These are phyloP conservation scores for Ramularia collo-cygni DNA, from an alignment of 2,329 filamentous ascomycete species.

Conservation along the genomic window DNA sequence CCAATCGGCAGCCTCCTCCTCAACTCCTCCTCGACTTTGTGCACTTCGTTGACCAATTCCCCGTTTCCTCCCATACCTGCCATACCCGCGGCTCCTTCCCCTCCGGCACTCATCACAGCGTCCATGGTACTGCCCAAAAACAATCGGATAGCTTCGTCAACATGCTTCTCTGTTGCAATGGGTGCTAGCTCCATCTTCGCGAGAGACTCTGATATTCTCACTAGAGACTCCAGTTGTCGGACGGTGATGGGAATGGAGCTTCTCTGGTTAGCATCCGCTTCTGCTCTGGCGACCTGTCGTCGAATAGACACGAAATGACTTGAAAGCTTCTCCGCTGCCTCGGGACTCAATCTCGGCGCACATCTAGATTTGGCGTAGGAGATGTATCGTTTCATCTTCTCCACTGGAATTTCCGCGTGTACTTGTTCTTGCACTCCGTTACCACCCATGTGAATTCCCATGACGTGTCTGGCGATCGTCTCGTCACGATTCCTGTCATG, in stretches of 20 bases:
- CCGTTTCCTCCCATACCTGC: constrained; percentile 69
- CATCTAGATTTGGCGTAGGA: constrained; percentile 97
- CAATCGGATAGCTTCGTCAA: constrained; percentile 93
- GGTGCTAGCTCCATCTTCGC: constrained; percentile 84
- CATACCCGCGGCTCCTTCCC: constrained; percentile 57
- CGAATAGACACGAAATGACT: constrained; percentile 97
- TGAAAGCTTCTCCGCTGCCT: constrained; percentile 91
- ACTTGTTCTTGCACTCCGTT: constrained; percentile 77
- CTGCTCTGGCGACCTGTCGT: constrained; percentile 83
- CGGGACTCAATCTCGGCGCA: constrained; percentile 79
- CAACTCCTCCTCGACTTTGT: constrained; percentile 81
- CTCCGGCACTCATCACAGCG: constrained; percentile 54
- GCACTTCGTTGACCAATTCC: constrained; percentile 84
- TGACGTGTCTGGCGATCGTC: constrained; percentile 91
- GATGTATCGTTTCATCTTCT: constrained; percentile 96
- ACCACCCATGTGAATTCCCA: constrained; percentile 93
- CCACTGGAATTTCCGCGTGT: constrained; percentile 84
- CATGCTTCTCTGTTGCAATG: constrained; percentile 81
- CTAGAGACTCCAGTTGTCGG: constrained; percentile 91
- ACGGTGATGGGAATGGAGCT: constrained; percentile 97
- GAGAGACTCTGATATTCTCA: constrained; percentile 92
- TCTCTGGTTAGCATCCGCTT: constrained; percentile 81
- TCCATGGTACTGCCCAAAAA: constrained; percentile 98
- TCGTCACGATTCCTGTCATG: constrained; percentile 87
- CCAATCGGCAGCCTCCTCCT: constrained; percentile 83